Percentiles rank a stretch among this genome's conserved stretches.
phyloP scores from a whole-genome alignment of 768 basidiomycete genomes.

The Exidia glandulosa region DNA sequence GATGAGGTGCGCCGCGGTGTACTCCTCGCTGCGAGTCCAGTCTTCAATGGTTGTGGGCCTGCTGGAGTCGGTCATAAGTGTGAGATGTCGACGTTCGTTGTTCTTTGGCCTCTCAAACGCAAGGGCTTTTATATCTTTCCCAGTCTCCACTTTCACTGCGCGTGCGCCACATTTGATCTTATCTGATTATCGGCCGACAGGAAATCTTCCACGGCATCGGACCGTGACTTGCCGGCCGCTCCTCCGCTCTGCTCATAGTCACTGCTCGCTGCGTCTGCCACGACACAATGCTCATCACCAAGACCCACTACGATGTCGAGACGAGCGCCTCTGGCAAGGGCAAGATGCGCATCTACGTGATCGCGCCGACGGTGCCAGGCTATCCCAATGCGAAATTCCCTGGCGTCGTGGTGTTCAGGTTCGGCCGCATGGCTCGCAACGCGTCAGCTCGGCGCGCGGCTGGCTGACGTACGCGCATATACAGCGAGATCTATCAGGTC shows the following conservation, averaged over 20 bases:
- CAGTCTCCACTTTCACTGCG: too few relatives aligned
- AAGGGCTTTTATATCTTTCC: too few relatives aligned
- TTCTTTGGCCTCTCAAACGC: too few relatives aligned
- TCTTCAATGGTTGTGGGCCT: slow-evolving; percentile 9
- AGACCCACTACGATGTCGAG: slow-evolving; percentile 66
- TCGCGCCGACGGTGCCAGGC: slow-evolving; percentile 64
- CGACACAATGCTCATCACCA: slow-evolving; percentile 66
- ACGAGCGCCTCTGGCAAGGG: slow-evolving; percentile 50
- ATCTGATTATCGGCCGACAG: background rate
- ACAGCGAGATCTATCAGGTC: slow-evolving; percentile 89
- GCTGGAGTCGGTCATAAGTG: background rate
- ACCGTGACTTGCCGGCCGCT: background rate
- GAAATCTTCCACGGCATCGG: background rate
- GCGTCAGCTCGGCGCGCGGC: background rate
- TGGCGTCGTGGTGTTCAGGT: slow-evolving; percentile 80
- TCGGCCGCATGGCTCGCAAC: slow-evolving; percentile 2
- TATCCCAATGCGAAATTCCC: slow-evolving; percentile 91
- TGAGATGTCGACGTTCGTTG: background rate
- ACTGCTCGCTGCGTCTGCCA: background rate
- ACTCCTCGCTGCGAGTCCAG: slow-evolving; percentile 43
- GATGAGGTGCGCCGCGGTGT: slow-evolving; percentile 40
- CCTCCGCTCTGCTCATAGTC: background rate
- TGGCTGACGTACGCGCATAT: background rate
- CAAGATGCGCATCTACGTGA: slow-evolving; percentile 72
- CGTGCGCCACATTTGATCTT: too few relatives aligned